Conservation (phyloP, 1,139 yeast species). For the Yamadazyma triangularis region DNA sequence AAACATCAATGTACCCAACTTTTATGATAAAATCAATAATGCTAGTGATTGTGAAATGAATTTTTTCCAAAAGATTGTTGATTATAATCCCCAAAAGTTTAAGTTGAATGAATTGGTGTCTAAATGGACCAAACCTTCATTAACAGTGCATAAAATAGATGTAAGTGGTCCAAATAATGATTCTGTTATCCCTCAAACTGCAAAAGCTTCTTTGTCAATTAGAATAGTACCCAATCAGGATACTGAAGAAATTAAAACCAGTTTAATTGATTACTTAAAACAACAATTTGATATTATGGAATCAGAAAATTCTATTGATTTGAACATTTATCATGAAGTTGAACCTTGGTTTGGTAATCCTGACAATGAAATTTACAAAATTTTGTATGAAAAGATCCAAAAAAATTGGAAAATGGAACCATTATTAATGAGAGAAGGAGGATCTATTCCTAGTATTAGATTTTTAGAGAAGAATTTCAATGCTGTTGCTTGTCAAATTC, state of each 20-base stretch:
- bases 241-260: constrained; percentile 49
- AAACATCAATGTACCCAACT: constrained; percentile 62
- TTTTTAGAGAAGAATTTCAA: constrained; percentile 74
- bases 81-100: constrained; percentile 15
- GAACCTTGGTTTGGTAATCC: constrained; percentile 97
- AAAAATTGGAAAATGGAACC: constrained; percentile 71
- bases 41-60: constrained; percentile 52
- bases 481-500: constrained; percentile 93
- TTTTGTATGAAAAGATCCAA: constrained; percentile 55
- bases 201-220: constrained; percentile 71
- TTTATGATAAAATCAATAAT: constrained; percentile 61
- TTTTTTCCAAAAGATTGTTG: constrained; percentile 59
- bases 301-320: constrained; percentile 56
- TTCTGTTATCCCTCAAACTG: constrained; percentile 84
- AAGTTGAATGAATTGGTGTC: constrained; percentile 56
- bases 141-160: constrained; percentile 80
- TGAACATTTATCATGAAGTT: constrained; percentile 73
- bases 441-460: constrained; percentile 88
- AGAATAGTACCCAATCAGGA: constrained; percentile 90
- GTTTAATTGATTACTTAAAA: constrained; percentile 44
- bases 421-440: constrained; percentile 88
- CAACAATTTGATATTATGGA: constrained; percentile 29
- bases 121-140: constrained; percentile 91
- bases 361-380: constrained; percentile 62
- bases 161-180: constrained; percentile 90